Base-by-base conservation (phyloP, 2,329 filamentous ascomycete genomes). In the Fusarium austroafricanum region DNA sequence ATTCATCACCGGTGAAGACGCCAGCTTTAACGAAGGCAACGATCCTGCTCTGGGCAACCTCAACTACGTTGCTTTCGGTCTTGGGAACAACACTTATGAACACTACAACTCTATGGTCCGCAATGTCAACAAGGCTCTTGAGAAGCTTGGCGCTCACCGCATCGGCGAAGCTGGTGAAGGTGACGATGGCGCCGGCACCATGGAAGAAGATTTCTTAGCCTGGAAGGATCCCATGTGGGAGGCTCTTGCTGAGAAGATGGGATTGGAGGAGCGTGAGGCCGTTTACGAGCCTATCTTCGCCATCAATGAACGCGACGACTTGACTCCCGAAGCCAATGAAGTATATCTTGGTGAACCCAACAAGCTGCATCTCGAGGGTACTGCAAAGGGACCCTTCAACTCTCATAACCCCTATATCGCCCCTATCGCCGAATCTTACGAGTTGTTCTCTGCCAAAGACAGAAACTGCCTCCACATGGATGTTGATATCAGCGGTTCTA, bases 191-290 rank as follows among this genome's bases (percentile, higher is more conserved):
- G 94, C 96, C 70, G 96, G 96, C 65, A 99, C 96, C 58, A 99
- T 99, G 96, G 96, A 99, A 82, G 96, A 99, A 82, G 96, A 99
- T 76, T 99, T 98, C 80, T 83, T 99, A 75, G 93, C 95, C 70
- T 99, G 96, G 96, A 99, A 99, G 83, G 96, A 99, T 75, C 94
- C 94, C 65, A 99, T 99, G 96, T 99, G 96, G 96, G 84, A 87
- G 74, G 92, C 92, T 62, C 85, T 99, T 53, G 86, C 91, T 23
- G 87, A 92, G 70, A 89, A 92, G 76, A 93, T 99, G 91, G 88
- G 88, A 54, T 83, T 99, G 56, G 92, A 98, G 80, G 96, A 99
- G 82, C 94, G 96, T 61, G 96, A 99, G 78, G 93, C 94, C 65
- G 90, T 97, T 62, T 99, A 98, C 79, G 96, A 99, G 79, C 93